A percentile compares a stretch with the other conserved stretches of the same genome.
Evolutionary conservation across 2,329 filamentous ascomycete species (phyloP).

Genomic region (Colletotrichum chlorophyti): DNA sequence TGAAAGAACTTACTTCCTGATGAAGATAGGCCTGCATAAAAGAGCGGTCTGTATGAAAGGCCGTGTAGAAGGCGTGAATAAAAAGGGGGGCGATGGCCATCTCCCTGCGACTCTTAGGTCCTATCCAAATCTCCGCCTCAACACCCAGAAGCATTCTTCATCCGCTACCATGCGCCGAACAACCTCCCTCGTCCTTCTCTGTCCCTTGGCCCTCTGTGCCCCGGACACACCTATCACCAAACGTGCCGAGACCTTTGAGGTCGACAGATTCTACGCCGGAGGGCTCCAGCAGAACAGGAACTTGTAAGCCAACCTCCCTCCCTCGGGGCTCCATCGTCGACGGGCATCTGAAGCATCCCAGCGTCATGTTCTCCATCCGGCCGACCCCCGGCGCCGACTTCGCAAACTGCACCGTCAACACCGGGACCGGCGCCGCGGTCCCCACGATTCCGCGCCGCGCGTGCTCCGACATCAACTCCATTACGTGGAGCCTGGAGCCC

Average conservation of each 20-base stretch:
- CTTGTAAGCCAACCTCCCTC: constrained; percentile 9
- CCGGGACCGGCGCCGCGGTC: constrained; percentile 8
- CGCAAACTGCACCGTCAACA: constrained; percentile 18
- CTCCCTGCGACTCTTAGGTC: too few species aligned
- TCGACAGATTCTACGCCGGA: constrained; percentile 16
- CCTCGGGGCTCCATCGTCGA: background rate
- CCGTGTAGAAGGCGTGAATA: too few species aligned
- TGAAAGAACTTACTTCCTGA: too few species aligned
- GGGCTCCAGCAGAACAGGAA: constrained; percentile 6
- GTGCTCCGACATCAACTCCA: constrained; percentile 8
- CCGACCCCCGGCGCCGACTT: constrained; percentile 17
- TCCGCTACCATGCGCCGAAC: background rate
- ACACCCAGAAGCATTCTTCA: too few species aligned
- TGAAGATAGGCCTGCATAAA: too few species aligned
- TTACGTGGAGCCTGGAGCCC: constrained; percentile 21
- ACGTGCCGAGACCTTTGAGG: background rate
- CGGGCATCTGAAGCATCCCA: background rate
- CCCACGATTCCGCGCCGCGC: constrained; percentile 11
- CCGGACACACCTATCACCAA: background rate
- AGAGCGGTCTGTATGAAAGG: too few species aligned
- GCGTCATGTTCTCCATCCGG: constrained; percentile 9
- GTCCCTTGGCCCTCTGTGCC: background rate
- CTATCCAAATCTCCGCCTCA: too few species aligned
- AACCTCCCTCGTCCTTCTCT: constrained; percentile 11
- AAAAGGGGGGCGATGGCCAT: too few species aligned